Evolutionary conservation across 1,139 yeast genomes (phyloP), one percentile per base, ranked within the genome.

Genomic region (Lodderomyces elongisporus): DNA sequence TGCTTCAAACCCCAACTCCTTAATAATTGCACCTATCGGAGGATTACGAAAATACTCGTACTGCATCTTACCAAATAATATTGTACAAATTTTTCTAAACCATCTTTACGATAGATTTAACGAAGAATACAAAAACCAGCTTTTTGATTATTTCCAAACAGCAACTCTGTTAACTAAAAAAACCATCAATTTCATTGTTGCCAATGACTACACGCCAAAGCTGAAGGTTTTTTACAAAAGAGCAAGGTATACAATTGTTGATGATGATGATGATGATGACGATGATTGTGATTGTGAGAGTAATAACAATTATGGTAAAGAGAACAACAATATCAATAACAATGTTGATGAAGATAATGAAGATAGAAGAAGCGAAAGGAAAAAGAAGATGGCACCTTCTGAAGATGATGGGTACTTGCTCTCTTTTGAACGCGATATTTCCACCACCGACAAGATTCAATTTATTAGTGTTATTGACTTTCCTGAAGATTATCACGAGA

Each of bases 171-270:
- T 76, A 43, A 70, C 77, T n/a, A 73, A 66, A 46, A 45, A 69
- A 17, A 61, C 79, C 3, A 44, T 75, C 6, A 78, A 76, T 41
- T 70, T 77, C 61, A 56, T 79, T 12, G 52, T 72, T 20, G 60
- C 71, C 12, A 69, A 69, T 43, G 56, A 62, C 27, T 62, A 68
- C 44, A 65, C 63, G 50, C 87, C 76, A 15, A 62, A 53, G 35
- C 58, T 47, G 56, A 73, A 67, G 40, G 51, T 77, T 13, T 55
- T 57, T 24, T 61, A 67, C 33, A 65, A 68, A 40, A 58, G 80
- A 36, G 49, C 77, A n/a, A 60, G 85, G 32, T 79, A 69, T 52
- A 52, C 63, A 31, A 46, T 54, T 20, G 56, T 54, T 15, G 47
- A 25, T 4, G 14, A 52, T 23, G 51, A 49, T 25, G 43, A 34